Evolutionary conservation across 768 basidiomycete genomes (phyloP), one percentile per base, ranked within the genome.

Genomic region (Collybia sp.): DNA sequence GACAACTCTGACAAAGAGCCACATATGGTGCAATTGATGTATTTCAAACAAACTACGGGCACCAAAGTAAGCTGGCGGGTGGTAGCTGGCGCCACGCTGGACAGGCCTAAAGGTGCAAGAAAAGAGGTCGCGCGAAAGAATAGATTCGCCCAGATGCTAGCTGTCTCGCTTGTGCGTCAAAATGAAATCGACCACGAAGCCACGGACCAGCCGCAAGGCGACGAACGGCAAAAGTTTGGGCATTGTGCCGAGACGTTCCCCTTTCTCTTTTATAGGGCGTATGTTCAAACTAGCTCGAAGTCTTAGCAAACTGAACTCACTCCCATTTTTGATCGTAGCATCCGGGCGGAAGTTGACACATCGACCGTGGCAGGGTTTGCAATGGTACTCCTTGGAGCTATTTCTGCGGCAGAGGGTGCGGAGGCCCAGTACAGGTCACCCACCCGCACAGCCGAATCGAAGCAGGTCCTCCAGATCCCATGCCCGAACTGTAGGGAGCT

Each of bases 161-260:
- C 35, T 10, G 35, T 6, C 17, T 13, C n/a, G 35, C 35, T 37
- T 6, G 17, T n/a, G 6, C 13, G 6, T 3, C 4, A 3, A 10
- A 13, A 3, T 6, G 35, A 37, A 10, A 37, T 13, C 13, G 17
- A 37, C n/a, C n/a, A n/a, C n/a, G n/a, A n/a, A n/a, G n/a, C n/a
- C n/a, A n/a, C n/a, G n/a, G n/a, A n/a, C n/a, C n/a, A n/a, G n/a
- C n/a, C n/a, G n/a, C n/a, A n/a, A n/a, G n/a, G n/a, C n/a, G n/a
- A n/a, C n/a, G n/a, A n/a, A n/a, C n/a, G n/a, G 15, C 44, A 45
- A 15, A 4, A 2, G 37, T 45, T 45, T 12, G 44, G 44, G 33
- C 44, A 45, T 30, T 45, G 44, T 25, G 44, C 33, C 9, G 44
- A 45, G 30, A 37, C 44, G 12, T 45, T 45, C 17, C 44, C 44